These are phyloP conservation scores for Globisporangium apiculatum DNA, from an alignment of 352 stramenopile species.

Conservation along the genomic window DNA sequence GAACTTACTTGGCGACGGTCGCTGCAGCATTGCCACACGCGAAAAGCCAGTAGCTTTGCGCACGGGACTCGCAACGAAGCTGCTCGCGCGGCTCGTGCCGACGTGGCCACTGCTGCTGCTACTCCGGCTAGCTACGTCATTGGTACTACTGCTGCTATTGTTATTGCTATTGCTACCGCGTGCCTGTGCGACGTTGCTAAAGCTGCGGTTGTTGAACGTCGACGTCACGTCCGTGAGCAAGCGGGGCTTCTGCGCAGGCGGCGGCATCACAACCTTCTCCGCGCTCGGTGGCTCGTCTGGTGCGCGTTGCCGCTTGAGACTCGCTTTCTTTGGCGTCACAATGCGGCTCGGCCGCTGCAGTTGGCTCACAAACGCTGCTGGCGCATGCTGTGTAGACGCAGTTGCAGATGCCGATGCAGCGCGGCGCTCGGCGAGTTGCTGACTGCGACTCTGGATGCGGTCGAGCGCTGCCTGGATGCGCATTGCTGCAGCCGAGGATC, in stretches of 20 bases:
- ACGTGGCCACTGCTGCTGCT: not conserved
- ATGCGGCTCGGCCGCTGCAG: conserved; percentile 35
- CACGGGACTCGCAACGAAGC: conserved; percentile 14
- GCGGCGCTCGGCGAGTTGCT: not conserved
- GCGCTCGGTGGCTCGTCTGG: conserved; percentile 33
- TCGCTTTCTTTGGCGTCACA: conserved; percentile 45
- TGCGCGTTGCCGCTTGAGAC: conserved; percentile 42
- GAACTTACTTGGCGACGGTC: conserved; percentile 47
- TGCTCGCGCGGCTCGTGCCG: not conserved
- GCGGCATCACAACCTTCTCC: conserved; percentile 33
- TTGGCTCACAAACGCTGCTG: conserved; percentile 22
- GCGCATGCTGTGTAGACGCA: not conserved
- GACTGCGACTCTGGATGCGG: not conserved
- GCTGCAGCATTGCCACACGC: conserved; percentile 9
- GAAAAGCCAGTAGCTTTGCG: conserved; percentile 6
- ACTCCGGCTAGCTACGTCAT: not conserved
- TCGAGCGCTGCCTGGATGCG: not conserved
- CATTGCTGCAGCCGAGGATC: not conserved
- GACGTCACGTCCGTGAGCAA: conserved; percentile 23
- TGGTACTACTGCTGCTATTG: not conserved
- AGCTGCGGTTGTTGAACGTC: conserved; percentile 15
- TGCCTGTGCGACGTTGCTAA: conserved; percentile 12
- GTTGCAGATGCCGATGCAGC: not conserved
- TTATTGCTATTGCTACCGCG: conserved; percentile 6
- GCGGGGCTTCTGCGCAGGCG: conserved; percentile 37